A percentile compares a stretch with the other conserved stretches of the same genome.
Evolutionary conservation across 2,329 filamentous ascomycete species (phyloP).

Genomic region (Alternaria solani): DNA sequence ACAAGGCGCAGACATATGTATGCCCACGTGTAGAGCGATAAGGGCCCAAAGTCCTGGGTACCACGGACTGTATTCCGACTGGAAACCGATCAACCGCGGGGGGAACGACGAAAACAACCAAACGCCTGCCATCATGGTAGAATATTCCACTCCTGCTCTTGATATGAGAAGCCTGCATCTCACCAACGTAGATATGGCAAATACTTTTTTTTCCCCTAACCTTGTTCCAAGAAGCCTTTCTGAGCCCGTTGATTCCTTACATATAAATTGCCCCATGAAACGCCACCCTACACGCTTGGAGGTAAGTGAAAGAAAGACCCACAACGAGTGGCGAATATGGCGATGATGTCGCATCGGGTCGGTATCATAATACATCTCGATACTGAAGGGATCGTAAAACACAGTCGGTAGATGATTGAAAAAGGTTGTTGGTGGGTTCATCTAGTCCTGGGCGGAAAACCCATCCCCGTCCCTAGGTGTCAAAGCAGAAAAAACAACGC

Average conservation of each 20-base stretch:
- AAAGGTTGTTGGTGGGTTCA: slow-evolving; percentile 1
- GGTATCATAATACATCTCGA: slow-evolving; percentile 11
- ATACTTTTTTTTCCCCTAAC: slow-evolving; percentile 9
- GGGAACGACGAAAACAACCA: background rate
- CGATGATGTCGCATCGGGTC: slow-evolving; percentile 5
- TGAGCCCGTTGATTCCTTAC: background rate
- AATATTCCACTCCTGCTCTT: background rate
- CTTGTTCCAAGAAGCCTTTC: background rate
- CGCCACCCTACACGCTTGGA: slow-evolving; percentile 3
- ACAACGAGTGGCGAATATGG: background rate
- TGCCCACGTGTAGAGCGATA: background rate
- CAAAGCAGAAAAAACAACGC: slow-evolving; percentile 4
- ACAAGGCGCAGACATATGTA: background rate
- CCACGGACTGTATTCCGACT: background rate
- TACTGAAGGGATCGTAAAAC: slow-evolving; percentile 12
- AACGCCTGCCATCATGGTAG: background rate
- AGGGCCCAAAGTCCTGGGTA: background rate
- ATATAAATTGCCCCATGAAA: slow-evolving; percentile 4
- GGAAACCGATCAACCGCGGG: background rate
- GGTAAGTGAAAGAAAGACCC: slow-evolving; percentile 5
- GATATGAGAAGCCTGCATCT: background rate
- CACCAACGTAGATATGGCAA: background rate
- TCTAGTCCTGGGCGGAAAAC: slow-evolving; percentile 1
- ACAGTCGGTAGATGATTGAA: slow-evolving; percentile 8
- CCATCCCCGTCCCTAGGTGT: background rate